phyloP scores from a whole-genome alignment of 2,329 filamentous ascomycete species.

The Trichoderma atroviride region DNA sequence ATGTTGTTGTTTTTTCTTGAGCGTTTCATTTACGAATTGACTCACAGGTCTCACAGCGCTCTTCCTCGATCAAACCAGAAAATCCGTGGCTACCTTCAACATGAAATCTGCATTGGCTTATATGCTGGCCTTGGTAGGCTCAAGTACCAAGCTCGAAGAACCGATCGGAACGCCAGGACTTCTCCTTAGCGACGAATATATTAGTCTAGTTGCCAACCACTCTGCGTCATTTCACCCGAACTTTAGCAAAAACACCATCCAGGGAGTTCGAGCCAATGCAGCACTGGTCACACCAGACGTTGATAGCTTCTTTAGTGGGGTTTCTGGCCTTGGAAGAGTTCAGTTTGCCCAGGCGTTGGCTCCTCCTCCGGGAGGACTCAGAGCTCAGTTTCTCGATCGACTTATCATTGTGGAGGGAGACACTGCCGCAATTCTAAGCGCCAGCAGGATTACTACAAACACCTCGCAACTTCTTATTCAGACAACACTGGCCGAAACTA shows the following conservation, averaged over 20 bases:
- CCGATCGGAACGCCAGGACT: conserved; percentile 5
- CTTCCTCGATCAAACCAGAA: not conserved
- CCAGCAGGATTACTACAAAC: conserved; percentile 3
- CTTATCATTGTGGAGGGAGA: conserved; percentile 13
- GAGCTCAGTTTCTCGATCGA: conserved; percentile 10
- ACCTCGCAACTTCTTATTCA: not conserved
- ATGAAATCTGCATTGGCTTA: conserved; percentile 5
- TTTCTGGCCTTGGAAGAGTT: not conserved
- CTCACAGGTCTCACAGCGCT: not conserved
- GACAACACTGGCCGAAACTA: conserved; percentile 8
- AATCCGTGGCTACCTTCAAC: not conserved
- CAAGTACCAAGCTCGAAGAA: not conserved
- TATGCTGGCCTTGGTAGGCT: not conserved
- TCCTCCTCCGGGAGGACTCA: not conserved
- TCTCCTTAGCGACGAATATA: not conserved
- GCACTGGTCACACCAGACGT: not conserved
- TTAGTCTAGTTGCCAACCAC: not conserved
- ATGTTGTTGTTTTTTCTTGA: not conserved
- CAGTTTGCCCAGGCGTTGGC: not conserved
- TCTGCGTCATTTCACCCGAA: conserved; percentile 5
- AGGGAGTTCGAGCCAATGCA: not conserved
- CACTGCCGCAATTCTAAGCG: not conserved
- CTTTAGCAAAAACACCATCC: conserved; percentile 2
- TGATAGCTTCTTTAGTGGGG: not conserved
- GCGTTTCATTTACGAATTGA: not conserved